Base-by-base conservation (phyloP, 148 eudicot species). In the Nepenthes gracilis region DNA sequence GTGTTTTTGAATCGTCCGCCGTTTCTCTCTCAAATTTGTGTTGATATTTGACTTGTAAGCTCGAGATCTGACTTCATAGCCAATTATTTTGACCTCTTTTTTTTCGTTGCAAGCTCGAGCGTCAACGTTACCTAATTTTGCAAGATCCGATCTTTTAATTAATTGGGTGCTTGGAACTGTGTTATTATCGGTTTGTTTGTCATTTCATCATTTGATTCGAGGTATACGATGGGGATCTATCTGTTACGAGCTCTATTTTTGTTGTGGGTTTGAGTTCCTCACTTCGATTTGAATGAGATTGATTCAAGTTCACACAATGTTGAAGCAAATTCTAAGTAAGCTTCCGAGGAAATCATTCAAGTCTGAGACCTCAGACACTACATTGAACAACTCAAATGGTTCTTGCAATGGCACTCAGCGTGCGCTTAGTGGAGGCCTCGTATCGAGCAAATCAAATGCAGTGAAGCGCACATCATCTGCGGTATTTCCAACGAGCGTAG, bases 241-340 rank as follows among this genome's bases (percentile, higher is more conserved):
- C 8, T 4, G 45, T 40, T 40, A 3, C 6, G 45, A 40, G 45
- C 6, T 40, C 45, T 40, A 4, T 40, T 4, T 40, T 40, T 40
- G 45, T 40, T 40, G 45, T 40, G 45, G 45, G 45, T 40, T 40
- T 40, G 45, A 40, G 45, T 40, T 40, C 6, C 4, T 40, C 4
- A 8, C 45, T 3, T 40, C 8, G 45, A 40, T 40, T 40, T 40
- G 4, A 3, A 8, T 40, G 45, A 8, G 8, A 4, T 8, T 40
- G 45, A 8, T 40, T 40, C 8, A 8, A 8, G 43, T 55, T 65
- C 52, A 55, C 52, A 55, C 40, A 64, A 90, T 91, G 97, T 80
- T 81, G 81, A 91, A 85, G 81, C 96, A 91, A 70, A 60, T 91
- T 62, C 76, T 91, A 9, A 75, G 83, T 61, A 91, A 76, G 60